Conservation (phyloP, 1,284 basidiomycete genomes). For the Austroboletus niveus region DNA sequence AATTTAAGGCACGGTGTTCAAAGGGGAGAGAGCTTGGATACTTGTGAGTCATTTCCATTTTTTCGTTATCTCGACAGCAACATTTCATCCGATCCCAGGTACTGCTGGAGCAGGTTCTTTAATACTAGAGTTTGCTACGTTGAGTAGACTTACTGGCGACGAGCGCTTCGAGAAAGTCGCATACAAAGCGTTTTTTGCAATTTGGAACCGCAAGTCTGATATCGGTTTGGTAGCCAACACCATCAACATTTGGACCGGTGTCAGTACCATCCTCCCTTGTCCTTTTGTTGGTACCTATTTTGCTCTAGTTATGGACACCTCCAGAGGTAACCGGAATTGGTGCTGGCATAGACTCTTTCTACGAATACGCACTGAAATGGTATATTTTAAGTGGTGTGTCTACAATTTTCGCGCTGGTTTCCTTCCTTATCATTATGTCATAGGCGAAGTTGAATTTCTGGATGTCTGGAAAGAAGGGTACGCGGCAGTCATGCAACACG, state of each 20-base stretch:
- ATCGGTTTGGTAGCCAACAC: constrained; percentile 87
- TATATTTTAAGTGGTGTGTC: constrained; percentile 82
- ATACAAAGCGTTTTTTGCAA: constrained; percentile 82
- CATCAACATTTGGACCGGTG: constrained; percentile 77
- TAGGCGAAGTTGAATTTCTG: constrained; percentile 84
- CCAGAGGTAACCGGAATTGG: constrained; percentile 82
- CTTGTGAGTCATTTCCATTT: constrained; percentile 53
- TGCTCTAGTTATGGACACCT: constrained; percentile 57
- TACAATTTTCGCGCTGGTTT: neutral
- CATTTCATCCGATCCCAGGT: constrained; percentile 45
- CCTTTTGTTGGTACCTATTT: constrained; percentile 4
- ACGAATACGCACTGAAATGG: constrained; percentile 88
- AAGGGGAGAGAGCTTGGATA: constrained; percentile 70
- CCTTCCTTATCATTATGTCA: constrained; percentile 5
- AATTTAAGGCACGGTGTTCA: constrained; percentile 73
- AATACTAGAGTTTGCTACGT: constrained; percentile 87
- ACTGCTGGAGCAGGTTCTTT: constrained; percentile 91
- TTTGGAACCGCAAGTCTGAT: constrained; percentile 87
- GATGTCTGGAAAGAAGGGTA: constrained; percentile 94
- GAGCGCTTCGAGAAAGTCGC: constrained; percentile 83
- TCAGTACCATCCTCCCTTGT: constrained; percentile 37
- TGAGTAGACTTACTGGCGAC: constrained; percentile 87
- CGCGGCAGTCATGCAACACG: constrained; percentile 83
- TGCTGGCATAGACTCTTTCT: constrained; percentile 92
- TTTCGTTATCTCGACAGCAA: constrained; percentile 1